Base-by-base conservation (phyloP, 768 basidiomycete species). In the Rhodotorula toruloides region DNA sequence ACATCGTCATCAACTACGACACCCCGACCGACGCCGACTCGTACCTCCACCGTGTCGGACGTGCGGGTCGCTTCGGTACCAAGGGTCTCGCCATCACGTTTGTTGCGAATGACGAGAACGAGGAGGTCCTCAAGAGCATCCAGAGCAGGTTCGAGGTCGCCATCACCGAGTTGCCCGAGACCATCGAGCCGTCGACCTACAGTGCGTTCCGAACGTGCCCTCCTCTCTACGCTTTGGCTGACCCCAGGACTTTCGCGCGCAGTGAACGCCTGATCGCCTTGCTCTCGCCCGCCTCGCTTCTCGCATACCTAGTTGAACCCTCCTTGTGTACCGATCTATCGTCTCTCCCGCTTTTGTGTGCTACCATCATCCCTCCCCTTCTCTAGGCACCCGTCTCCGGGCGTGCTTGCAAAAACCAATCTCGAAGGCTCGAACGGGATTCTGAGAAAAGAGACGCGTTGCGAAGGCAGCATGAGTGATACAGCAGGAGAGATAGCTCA, bases 51-150 rank as follows among this genome's bases (percentile, higher is more conserved):
- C 89, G 96, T 79, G 96, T 99, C 65, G 96, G 91, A 72, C 94
- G 96, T 81, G 96, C 96, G 72, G 96, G 96, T 72, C 91, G 96
- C 68, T 99, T 99, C 79, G 96, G 96, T 72, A 99, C 96, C 40
- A 98, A 98, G 79, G 96, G 96, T 83, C 87, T 99, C 49, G 93
- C 94, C 25, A 90, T 98, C 77, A 97, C 93, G 1, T 99, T 94
- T 76, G 90, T 97, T 47, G 86, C 94, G 8, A 89, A 87, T 27
- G 93, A 97, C 58, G 85, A 82, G 67, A 96, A 99, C 76, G 86
- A 89, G 77, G 89, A 90, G 78, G 93, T 99, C 65, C 89, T 99
- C 86, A 83, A 86, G 46, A 84, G 87, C 34, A 98, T 99, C 73
- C 96, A 99, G 79, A 86, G 90, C 46, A 81, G 96, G 72, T 99